A percentile compares a stretch with the other conserved stretches of the same genome.
phyloP scores from a whole-genome alignment of 1,284 basidiomycete species.

The Abortiporus biennis region DNA sequence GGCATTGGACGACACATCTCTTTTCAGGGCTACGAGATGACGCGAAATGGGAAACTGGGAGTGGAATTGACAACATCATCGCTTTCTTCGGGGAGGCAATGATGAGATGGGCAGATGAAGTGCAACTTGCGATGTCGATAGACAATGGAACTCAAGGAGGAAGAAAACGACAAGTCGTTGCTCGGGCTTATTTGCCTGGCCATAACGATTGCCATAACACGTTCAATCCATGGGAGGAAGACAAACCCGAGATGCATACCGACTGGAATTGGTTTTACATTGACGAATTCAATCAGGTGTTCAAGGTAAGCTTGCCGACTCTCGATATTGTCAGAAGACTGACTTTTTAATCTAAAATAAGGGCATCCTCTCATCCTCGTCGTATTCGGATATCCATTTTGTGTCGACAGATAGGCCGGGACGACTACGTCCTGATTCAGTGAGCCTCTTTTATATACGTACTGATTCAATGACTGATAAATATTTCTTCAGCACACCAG shows the following conservation, averaged over 20 bases:
- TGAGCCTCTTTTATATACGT: constrained; percentile 24
- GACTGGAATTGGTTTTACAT: constrained; percentile 58
- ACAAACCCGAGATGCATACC: constrained; percentile 32
- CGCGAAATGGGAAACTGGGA: constrained; percentile 15
- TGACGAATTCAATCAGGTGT: constrained; percentile 40
- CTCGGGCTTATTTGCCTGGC: constrained; percentile 49
- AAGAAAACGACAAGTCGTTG: constrained; percentile 33
- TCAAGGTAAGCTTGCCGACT: constrained; percentile 34
- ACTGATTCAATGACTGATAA: background rate
- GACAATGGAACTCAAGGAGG: constrained; percentile 1
- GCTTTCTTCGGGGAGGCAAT: constrained; percentile 50
- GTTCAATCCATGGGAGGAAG: constrained; percentile 32
- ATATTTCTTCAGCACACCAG: constrained; percentile 35
- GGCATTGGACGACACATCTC: constrained; percentile 60
- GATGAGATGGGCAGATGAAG: constrained; percentile 42
- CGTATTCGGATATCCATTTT: constrained; percentile 45
- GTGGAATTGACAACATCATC: constrained; percentile 48
- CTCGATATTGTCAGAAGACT: background rate
- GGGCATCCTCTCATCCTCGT: constrained; percentile 24
- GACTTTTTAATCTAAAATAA: background rate
- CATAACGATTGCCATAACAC: constrained; percentile 50
- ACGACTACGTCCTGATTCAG: constrained; percentile 49
- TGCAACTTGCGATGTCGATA: constrained; percentile 30
- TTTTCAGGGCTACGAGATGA: constrained; percentile 20
- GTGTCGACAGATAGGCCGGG: constrained; percentile 49